Base-by-base conservation (phyloP, 2,329 filamentous ascomycete species). In the Fusarium avenaceum region DNA sequence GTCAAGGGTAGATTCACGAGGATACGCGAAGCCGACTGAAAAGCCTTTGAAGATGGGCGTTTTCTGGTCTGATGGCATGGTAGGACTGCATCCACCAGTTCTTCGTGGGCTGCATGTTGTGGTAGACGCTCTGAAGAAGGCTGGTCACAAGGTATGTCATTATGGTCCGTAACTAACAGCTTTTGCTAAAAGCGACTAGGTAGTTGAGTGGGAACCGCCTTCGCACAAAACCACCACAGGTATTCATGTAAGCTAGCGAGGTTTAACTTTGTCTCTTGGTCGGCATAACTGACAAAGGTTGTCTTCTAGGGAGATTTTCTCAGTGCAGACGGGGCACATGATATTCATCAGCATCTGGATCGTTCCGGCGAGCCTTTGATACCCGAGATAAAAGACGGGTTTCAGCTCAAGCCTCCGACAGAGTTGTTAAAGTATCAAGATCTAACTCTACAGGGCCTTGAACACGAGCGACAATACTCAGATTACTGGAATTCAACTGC, bases 401-500 rank as follows among this genome's bases (percentile, higher is more conserved):
- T 84, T 17, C 17, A 60, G 9, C 67, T 57, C 58, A 67, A 22
- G 39, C 69, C 57, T 48, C 78, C 50, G 42, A 76, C 13, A 57
- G 69, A 33, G 40, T 74, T 72, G 48, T 63, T 70, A 8, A 72
- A 71, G 73, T 84, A 72, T 56, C 80, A 79, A 65, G 60, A 82
- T 69, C 68, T 83, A 46, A 89, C 89, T 7, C 75, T 89, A 3
- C 75, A 77, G 17, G 87, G 87, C 59, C 80, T 87, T 2, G 80
- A 84, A 26, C 86, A 83, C 49, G 86, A 89, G 69, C 85, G 85
- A 59, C 76, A 80, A 19, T 90, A 90, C 66, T 82, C 88, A 75
- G 87, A 90, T 51, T 90, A 89, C 71, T 90, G 87, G 88, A 89
- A 89, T 63, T 82, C 79, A 15, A 89, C 86, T 0, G 79, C 76